A percentile compares a stretch with the other conserved stretches of the same genome.
Evolutionary conservation across 2,329 filamentous ascomycete species (phyloP).

Genomic region (Onygenales sp.): DNA sequence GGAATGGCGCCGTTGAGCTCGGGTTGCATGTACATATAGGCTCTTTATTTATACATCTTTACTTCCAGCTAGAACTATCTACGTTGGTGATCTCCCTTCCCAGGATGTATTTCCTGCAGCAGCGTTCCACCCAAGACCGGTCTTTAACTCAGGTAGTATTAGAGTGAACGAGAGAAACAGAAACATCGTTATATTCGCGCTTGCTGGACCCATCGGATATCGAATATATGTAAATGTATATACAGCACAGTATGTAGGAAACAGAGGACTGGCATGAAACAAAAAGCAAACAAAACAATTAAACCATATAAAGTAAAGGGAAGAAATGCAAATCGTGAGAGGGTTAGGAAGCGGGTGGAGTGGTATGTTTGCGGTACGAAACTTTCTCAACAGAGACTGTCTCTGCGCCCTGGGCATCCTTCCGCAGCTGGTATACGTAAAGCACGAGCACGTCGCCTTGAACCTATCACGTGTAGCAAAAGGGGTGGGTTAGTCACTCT

Average conservation of each 20-base stretch:
- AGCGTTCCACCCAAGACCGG: no score
- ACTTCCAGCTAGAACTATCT: no score
- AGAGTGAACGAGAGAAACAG: no score
- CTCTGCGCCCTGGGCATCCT: constrained; percentile 65
- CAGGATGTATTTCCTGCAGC: no score
- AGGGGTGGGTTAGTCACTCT: constrained; percentile 13
- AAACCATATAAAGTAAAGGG: not conserved
- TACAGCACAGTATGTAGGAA: not conserved
- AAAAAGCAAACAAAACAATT: not conserved
- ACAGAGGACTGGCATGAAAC: not conserved
- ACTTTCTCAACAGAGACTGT: constrained; percentile 80
- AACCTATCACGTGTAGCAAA: constrained; percentile 46
- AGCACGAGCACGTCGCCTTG: constrained; percentile 93
- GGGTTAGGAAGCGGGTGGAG: constrained; percentile 42
- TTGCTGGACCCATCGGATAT: constrained; percentile 4
- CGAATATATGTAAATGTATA: not conserved
- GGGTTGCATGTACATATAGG: not conserved
- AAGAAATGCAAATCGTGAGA: constrained; percentile 1
- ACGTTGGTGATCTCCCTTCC: no score
- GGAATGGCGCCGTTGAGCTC: not conserved
- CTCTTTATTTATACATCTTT: no score
- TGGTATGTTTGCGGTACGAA: constrained; percentile 69
- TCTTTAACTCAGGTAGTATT: no score
- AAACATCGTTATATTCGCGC: no score
- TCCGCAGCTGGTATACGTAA: constrained; percentile 83